Percentiles rank a stretch among this genome's conserved stretches.
These are phyloP conservation scores for Lunasporangiospora selenospora DNA, from an alignment of 192 early-diverging fungal species.

Conservation along the genomic window DNA sequence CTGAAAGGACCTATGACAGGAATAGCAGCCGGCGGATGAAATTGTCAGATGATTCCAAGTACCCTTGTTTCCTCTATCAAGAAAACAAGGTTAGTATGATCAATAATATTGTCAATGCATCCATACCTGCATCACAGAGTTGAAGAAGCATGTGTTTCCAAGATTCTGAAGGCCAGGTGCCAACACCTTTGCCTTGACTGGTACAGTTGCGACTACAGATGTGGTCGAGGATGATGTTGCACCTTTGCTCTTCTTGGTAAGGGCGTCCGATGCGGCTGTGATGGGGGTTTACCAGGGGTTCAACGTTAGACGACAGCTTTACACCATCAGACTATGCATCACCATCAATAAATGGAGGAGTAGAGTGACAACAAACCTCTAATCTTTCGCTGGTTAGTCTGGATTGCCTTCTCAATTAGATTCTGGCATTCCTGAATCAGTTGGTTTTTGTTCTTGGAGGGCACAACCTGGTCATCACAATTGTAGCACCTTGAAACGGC, in stretches of 20 bases:
- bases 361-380: conserved; percentile 15
- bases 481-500: conserved; percentile 51
- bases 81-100: no score
- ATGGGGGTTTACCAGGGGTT: no score
- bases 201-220: background rate
- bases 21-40: no score
- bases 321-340: conserved; percentile 3
- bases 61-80: no score
- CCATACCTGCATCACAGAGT: conserved; percentile 72
- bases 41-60: no score
- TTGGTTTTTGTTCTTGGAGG: conserved; percentile 35
- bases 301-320: no score
- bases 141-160: conserved; percentile 87
- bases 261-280: conserved; percentile 3
- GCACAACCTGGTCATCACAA: conserved; percentile 25
- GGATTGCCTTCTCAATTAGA: background rate
- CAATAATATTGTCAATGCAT: no score
- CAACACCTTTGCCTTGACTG: conserved; percentile 19
- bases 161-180: conserved; percentile 70
- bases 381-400: conserved; percentile 25
- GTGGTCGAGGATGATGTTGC: background rate
- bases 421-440: conserved; percentile 21
- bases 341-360: no score
- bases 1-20: conserved; percentile 17
- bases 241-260: conserved; percentile 17